Base-by-base conservation (phyloP, 2,329 filamentous ascomycete species). In the Cercospora sp. region DNA sequence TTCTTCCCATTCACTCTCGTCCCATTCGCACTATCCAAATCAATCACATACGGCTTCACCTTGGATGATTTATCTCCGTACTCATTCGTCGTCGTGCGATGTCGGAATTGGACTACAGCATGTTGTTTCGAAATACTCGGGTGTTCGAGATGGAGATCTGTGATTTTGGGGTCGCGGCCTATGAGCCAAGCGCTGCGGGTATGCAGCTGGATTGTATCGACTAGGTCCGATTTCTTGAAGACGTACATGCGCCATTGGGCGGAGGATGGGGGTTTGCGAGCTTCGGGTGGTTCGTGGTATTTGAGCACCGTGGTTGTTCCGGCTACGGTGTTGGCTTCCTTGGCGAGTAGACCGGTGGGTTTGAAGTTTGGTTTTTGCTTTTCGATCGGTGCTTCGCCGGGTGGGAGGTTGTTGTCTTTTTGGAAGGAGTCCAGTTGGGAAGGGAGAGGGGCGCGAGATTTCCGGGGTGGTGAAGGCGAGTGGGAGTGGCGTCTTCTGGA, bases 41-140 rank as follows among this genome's bases (percentile, higher is more conserved):
- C 95, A 71, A 99, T 92, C 8, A 98, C 79, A 80, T 98, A 99
- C 0, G 94, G 94, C 81, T 82, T 84, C 28, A 86, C 84, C 68
- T 79, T 90, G 23, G 91, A 92, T 67, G 90, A 85, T 76, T 89
- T 91, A 77, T 97, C 94, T 23, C 93, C 94, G 77, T 87, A 96
- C 80, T 97, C 93, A 74, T 96, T 93, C 69, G 88, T 88, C 80
- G 90, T 93, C 75, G 93, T 91, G 20, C 91, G 88, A 77, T 93
- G 90, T 42, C 95, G 89, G 76, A 99, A 99, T 78, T 99, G 95
- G 53, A 99, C 87, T 8, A 94, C 95, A 0, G 94, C 94, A 79
- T 99, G 95, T 80, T 99, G 95, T 80, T 96, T 96, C 78, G 93
- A 97, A 75, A 93, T 89, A 79, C 93, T 97, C 0, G 94, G 93